Conservation (phyloP, 108 stramenopile species). For the Cyclotella distinguenda region DNA sequence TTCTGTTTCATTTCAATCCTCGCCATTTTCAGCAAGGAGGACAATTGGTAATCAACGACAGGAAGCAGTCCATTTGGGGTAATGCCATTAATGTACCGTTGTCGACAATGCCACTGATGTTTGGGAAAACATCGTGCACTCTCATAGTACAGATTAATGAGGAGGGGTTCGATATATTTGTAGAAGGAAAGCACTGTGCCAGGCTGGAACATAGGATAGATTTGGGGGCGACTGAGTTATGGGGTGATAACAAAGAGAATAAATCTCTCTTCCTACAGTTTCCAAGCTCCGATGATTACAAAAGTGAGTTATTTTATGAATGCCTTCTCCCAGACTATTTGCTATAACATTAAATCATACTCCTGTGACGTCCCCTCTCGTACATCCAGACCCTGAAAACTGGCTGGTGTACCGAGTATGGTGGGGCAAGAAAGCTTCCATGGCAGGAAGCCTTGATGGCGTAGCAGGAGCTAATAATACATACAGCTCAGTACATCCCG, state of each 20-base stretch:
- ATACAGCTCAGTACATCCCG: slow-evolving; percentile 66
- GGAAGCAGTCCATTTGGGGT: slow-evolving; percentile 79
- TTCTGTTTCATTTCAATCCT: slow-evolving; percentile 85
- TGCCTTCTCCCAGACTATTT: no score
- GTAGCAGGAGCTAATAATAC: slow-evolving; percentile 68
- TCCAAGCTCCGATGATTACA: slow-evolving; percentile 78
- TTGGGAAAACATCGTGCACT: slow-evolving; percentile 69
- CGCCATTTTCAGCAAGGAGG: slow-evolving; percentile 73
- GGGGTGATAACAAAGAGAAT: slow-evolving; percentile 11
- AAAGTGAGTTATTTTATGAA: slow-evolving; percentile 30
- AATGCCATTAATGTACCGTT: slow-evolving; percentile 72
- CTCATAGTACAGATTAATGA: slow-evolving; percentile 77
- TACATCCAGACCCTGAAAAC: slow-evolving; percentile 51
- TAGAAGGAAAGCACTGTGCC: slow-evolving; percentile 75
- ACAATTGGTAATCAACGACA: slow-evolving; percentile 80
- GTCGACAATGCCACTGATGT: slow-evolving; percentile 70
- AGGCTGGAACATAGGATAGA: slow-evolving; percentile 74
- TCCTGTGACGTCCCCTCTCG: no score
- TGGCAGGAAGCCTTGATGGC: slow-evolving; percentile 55
- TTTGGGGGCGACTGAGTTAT: slow-evolving; percentile 5
- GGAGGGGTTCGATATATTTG: slow-evolving; percentile 82
- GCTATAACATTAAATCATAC: no score
- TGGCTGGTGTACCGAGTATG: slow-evolving; percentile 84
- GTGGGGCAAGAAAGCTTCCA: slow-evolving; percentile 72
- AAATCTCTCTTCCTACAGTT: slow-evolving; percentile 67